Percentiles rank a stretch among this genome's conserved stretches.
Evolutionary conservation across 768 basidiomycete genomes (phyloP).

Genomic region (Psilocybe cyanescens): DNA sequence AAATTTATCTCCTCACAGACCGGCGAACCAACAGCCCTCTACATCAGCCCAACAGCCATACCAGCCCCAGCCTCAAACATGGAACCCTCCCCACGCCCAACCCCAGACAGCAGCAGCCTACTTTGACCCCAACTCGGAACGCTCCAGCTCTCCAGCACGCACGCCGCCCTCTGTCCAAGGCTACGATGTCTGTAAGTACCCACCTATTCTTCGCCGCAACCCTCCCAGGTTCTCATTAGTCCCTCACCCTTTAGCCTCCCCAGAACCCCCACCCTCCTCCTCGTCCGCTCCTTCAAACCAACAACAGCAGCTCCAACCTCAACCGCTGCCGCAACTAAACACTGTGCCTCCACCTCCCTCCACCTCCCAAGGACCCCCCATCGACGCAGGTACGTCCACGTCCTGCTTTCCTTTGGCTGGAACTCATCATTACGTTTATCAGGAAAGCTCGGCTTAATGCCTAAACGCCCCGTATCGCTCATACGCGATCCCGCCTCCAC

Average conservation of each 20-base stretch:
- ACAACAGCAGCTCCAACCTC: constrained; percentile 17
- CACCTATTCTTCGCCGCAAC: not conserved
- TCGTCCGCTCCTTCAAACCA: not conserved
- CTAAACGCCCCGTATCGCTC: constrained; percentile 72
- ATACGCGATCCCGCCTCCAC: constrained; percentile 22
- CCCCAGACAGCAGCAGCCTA: constrained; percentile 18
- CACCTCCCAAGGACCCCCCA: constrained; percentile 3
- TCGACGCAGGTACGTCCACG: constrained; percentile 14
- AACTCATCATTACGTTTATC: not conserved
- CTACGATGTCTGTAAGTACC: constrained; percentile 19
- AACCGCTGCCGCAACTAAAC: constrained; percentile 13
- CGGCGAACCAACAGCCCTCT: not conserved
- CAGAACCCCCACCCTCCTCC: constrained; percentile 5
- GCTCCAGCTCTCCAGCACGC: constrained; percentile 1
- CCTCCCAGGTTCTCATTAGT: not conserved
- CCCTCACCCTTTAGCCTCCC: not conserved
- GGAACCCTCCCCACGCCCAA: not conserved
- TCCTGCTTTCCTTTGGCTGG: not conserved
- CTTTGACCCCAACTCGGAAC: constrained; percentile 19
- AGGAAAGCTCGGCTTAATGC: constrained; percentile 74
- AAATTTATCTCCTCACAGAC: not conserved
- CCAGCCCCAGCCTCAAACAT: not conserved
- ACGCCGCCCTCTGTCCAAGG: constrained; percentile 13
- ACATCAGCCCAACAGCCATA: not conserved
- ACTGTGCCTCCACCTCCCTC: constrained; percentile 13